phyloP scores from a whole-genome alignment of 257 asterid genomes.

The Rubia yunnanensis region DNA sequence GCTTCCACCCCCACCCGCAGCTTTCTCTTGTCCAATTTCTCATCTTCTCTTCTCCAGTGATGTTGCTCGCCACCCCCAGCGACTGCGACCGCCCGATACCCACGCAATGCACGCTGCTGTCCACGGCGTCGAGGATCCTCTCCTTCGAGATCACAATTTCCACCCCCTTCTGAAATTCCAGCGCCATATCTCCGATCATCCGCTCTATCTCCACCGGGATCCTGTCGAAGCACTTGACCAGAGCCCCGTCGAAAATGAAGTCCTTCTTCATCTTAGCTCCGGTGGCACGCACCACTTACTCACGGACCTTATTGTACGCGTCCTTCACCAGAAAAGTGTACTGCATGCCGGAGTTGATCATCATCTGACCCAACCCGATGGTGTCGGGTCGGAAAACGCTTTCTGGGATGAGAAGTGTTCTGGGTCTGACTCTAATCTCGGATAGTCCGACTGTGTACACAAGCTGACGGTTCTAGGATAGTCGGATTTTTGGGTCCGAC shows the following conservation, averaged over 20 bases:
- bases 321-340: constrained; percentile 61
- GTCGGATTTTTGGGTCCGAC: no score
- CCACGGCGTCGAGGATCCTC: constrained; percentile 48
- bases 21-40: no score
- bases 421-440: constrained; percentile 55
- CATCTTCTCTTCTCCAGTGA: no score
- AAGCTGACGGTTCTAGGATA: no score
- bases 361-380: constrained; percentile 78
- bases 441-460: constrained; percentile 59
- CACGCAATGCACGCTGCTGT: constrained; percentile 52
- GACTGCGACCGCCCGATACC: constrained; percentile 66
- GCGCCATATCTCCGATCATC: constrained; percentile 46
- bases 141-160: constrained; percentile 36
- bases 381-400: constrained; percentile 56
- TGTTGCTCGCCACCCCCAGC: constrained; percentile 61
- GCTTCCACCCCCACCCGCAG: no score
- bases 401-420: constrained; percentile 32
- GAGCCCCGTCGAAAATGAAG: constrained; percentile 41
- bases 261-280: constrained; percentile 53
- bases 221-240: constrained; percentile 75
- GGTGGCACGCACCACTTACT: constrained; percentile 35
- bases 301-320: constrained; percentile 47
- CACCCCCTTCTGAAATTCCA: constrained; percentile 51
- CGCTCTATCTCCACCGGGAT: constrained; percentile 27
- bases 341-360: constrained; percentile 84